A percentile compares a stretch with the other conserved stretches of the same genome.
These are phyloP conservation scores for Phellopilus nigrolimitatus DNA, from an alignment of 1,284 basidiomycete genomes.

Conservation along the genomic window DNA sequence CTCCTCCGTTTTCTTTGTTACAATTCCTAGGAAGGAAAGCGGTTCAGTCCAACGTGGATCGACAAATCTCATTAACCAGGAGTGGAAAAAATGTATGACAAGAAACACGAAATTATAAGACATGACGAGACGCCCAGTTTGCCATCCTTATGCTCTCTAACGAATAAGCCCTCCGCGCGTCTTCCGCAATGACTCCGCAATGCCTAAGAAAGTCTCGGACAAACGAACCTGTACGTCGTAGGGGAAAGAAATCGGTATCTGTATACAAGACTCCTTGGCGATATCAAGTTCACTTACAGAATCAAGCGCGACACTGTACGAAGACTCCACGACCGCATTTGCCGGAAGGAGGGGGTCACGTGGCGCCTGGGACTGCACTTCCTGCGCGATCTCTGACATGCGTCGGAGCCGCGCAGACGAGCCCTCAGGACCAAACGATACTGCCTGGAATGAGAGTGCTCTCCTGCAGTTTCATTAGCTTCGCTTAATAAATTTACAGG, in stretches of 20 bases:
- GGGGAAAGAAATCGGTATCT: not conserved
- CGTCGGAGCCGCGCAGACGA: conserved; percentile 35
- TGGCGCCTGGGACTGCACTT: conserved; percentile 45
- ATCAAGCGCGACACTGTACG: conserved; percentile 50
- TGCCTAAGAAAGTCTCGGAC: conserved; percentile 56
- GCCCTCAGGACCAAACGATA: conserved; percentile 48
- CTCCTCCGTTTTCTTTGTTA: too few relatives aligned
- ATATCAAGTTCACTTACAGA: conserved; percentile 37
- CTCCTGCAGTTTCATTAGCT: conserved; percentile 34
- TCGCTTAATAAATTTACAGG: not conserved
- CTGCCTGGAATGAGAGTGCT: conserved; percentile 54
- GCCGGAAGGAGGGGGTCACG: conserved; percentile 38
- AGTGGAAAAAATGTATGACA: too few relatives aligned
- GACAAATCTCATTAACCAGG: too few relatives aligned
- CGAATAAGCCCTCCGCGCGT: conserved; percentile 34
- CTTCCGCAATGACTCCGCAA: conserved; percentile 55
- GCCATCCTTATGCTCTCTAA: not conserved
- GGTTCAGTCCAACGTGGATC: too few relatives aligned
- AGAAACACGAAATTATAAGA: too few relatives aligned
- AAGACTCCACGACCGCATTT: conserved; percentile 38
- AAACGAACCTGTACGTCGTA: conserved; percentile 41
- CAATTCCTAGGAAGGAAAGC: too few relatives aligned
- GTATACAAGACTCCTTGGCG: too few relatives aligned
- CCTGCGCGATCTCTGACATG: conserved; percentile 50
- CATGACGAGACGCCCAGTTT: too few relatives aligned